Evolutionary conservation across 2,329 filamentous ascomycete species (phyloP).

Genomic region (Beauveria sp.): DNA sequence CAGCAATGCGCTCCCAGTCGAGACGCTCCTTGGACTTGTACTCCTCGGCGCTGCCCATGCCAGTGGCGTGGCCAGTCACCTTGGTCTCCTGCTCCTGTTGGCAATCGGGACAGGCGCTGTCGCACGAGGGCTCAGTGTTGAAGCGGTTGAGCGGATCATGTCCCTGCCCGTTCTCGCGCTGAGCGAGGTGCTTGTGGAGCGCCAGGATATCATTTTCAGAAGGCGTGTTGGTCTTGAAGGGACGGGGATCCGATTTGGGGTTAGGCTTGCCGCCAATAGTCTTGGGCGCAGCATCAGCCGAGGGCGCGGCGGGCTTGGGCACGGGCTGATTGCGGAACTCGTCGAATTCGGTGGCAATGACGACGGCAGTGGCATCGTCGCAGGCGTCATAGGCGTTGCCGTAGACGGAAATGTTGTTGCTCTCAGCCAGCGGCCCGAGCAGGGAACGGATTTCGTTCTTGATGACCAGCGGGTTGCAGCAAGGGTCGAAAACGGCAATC

Average conservation of each 20-base stretch:
- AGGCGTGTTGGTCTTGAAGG: constrained; percentile 29
- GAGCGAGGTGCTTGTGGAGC: constrained; percentile 40
- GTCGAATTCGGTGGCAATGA: constrained; percentile 50
- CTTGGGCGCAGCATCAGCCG: constrained; percentile 12
- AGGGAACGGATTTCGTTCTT: constrained; percentile 41
- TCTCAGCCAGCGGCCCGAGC: constrained; percentile 31
- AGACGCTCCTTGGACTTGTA: constrained; percentile 39
- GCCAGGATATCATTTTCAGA: constrained; percentile 39
- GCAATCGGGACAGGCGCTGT: constrained; percentile 42
- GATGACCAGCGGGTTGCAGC: constrained; percentile 44
- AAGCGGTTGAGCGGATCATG: constrained; percentile 40
- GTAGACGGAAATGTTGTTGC: constrained; percentile 38
- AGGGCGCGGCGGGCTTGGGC: constrained; percentile 19
- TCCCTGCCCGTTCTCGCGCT: constrained; percentile 20
- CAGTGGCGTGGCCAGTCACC: constrained; percentile 31
- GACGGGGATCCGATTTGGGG: constrained; percentile 38
- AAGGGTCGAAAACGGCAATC: constrained; percentile 63
- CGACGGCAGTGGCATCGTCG: constrained; percentile 38
- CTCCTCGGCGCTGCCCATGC: constrained; percentile 36
- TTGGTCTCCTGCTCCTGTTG: constrained; percentile 31
- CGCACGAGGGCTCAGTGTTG: constrained; percentile 37
- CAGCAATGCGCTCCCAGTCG: constrained; percentile 44
- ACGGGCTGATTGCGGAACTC: constrained; percentile 41
- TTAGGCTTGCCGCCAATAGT: constrained; percentile 28
- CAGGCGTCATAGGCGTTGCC: constrained; percentile 43